Percentiles rank a stretch among this genome's conserved stretches.
Evolutionary conservation across 345 rosid species (phyloP).

Genomic region (Euclidium syriacum): DNA sequence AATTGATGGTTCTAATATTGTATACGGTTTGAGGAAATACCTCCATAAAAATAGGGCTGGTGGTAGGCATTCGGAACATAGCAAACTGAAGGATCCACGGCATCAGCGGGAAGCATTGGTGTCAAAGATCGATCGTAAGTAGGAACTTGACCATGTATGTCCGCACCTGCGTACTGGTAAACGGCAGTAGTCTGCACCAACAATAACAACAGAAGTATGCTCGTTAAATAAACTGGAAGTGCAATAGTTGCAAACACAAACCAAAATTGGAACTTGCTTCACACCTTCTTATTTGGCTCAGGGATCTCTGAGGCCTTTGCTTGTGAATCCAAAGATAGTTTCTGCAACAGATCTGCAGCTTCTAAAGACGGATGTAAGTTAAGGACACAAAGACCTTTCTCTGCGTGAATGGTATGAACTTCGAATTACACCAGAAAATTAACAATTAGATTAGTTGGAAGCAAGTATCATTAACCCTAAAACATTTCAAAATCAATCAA

Average conservation of each 20-base stretch:
- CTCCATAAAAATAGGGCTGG: constrained; percentile 51
- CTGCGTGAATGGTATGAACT: not conserved
- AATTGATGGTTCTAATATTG: not conserved
- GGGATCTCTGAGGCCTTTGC: constrained; percentile 60
- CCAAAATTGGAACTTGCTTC: not conserved
- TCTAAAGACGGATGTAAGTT: constrained; percentile 44
- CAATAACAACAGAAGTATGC: not conserved
- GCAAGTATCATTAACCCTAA: not conserved
- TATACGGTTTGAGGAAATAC: constrained; percentile 3
- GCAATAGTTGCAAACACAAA: not conserved
- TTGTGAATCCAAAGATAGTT: constrained; percentile 61
- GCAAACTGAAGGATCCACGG: constrained; percentile 57
- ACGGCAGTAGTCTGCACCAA: constrained; percentile 46
- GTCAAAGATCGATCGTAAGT: constrained; percentile 55
- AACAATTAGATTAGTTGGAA: constrained; percentile 2
- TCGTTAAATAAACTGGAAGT: not conserved
- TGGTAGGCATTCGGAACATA: constrained; percentile 57
- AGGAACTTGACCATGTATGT: constrained; percentile 56
- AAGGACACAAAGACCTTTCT: constrained; percentile 36
- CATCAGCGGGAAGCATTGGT: constrained; percentile 48
- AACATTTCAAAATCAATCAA: not conserved
- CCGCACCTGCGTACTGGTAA: constrained; percentile 62
- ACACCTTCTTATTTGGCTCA: constrained; percentile 70
- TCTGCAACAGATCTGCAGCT: constrained; percentile 80
- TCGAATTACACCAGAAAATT: not conserved